These are phyloP conservation scores for Wickerhamomyces subpelliculosus DNA, from an alignment of 805 yeast genomes.

Conservation along the genomic window DNA sequence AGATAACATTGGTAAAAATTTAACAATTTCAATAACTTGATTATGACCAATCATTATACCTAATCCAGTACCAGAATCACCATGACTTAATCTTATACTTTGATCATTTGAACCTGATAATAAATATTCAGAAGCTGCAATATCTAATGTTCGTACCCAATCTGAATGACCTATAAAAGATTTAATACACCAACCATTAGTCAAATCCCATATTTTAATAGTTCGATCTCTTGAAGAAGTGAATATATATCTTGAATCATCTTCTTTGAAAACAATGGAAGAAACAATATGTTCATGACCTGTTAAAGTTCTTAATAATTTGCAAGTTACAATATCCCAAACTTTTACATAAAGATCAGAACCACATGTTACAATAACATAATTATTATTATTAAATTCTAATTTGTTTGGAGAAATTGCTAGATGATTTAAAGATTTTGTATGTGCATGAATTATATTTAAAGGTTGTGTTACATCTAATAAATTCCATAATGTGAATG, in stretches of 20 bases:
- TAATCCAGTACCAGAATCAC: constrained; percentile 58
- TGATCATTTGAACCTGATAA: constrained; percentile 78
- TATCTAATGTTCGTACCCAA: constrained; percentile 73
- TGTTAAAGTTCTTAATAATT: constrained; percentile 51
- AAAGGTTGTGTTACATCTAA: constrained; percentile 55
- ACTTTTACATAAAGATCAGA: constrained; percentile 53
- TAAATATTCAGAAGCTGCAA: constrained; percentile 47
- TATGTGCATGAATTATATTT: constrained; percentile 64
- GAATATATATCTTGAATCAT: constrained; percentile 42
- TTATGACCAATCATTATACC: constrained; percentile 68
- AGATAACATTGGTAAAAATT: constrained; percentile 52
- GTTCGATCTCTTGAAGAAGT: constrained; percentile 60
- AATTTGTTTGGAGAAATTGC: constrained; percentile 43
- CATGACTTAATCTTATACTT: constrained; percentile 59
- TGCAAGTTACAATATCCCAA: constrained; percentile 57
- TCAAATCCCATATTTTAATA: constrained; percentile 59
- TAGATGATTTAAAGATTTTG: constrained; percentile 56
- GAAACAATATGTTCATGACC: constrained; percentile 91
- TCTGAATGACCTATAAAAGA: constrained; percentile 77
- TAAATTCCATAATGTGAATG: constrained; percentile 65
- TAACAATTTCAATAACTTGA: constrained; percentile 74
- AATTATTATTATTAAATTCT: constrained; percentile 14
- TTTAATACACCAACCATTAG: constrained; percentile 58
- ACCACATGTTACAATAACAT: constrained; percentile 39
- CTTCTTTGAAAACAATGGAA: constrained; percentile 43